These are phyloP conservation scores for Candida namnaoensis DNA, from an alignment of 805 yeast species.

Conservation along the genomic window DNA sequence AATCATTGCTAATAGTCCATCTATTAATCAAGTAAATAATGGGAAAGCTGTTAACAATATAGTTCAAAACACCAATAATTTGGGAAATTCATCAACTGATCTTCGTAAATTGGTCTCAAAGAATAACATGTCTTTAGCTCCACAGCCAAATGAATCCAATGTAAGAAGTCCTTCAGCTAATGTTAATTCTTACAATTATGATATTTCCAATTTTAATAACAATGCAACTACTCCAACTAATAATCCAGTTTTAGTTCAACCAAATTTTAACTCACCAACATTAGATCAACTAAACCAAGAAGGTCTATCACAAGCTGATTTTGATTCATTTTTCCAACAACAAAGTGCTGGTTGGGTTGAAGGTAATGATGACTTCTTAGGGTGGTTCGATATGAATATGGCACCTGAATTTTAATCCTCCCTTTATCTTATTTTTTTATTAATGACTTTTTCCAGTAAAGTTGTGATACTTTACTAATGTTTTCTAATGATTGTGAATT, in stretches of 20 bases:
- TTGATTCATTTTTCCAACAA: constrained; percentile 65
- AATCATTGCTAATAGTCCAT: neutral
- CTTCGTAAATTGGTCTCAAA: neutral
- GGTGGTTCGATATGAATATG: constrained; percentile 87
- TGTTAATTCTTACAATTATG: neutral
- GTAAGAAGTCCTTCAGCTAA: neutral
- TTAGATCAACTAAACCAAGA: constrained; percentile 2
- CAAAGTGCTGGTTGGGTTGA: constrained; percentile 85
- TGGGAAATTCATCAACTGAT: neutral
- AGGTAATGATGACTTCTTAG: constrained; percentile 81
- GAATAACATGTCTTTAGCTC: neutral
- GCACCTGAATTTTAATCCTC: constrained; percentile 43
- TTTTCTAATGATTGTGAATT: no score
- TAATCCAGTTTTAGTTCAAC: no score
- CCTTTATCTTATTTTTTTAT: no score
- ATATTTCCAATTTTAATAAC: constrained; percentile 9
- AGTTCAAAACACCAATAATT: neutral
- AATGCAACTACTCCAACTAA: neutral
- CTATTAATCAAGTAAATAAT: neutral
- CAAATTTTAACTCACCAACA: neutral
- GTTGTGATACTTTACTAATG: no score
- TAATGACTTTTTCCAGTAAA: no score
- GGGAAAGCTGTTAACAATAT: neutral
- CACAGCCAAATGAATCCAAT: neutral
- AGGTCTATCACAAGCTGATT: constrained; percentile 18